Base-by-base conservation (phyloP, 441 rosid genomes). In the Adansonia madagascariensis region DNA sequence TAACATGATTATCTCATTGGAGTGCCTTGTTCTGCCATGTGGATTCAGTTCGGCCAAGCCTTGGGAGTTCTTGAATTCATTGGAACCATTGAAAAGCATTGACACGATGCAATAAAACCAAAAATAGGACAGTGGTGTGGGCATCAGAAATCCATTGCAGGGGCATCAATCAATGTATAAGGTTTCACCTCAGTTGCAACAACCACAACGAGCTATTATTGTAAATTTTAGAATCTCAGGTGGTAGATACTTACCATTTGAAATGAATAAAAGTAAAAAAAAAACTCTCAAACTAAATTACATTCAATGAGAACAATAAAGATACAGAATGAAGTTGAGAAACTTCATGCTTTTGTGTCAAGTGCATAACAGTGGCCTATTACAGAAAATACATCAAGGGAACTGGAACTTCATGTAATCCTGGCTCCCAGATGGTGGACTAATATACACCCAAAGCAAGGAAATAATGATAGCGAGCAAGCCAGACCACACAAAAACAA, bases 401-500 rank as follows among this genome's bases (percentile, higher is more conserved):
- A 92, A 89, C 73, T 92, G 89, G 77, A 90, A 89, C 84, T 84
- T 84, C 86, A 82, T 80, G 71, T 75, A 88, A 76, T 85, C 91
- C 76, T 87, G 87, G n/a, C 71, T 78, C 47, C 87, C 88, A 3
- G 86, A 64, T 31, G 91, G 90, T 71, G 91, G 93, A 80, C 77
- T 84, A n/a, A 90, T 85, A 62, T 83, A 84, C 67, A 86, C 85
- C 89, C 89, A 88, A 17, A 90, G 86, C 85, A 90, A 76, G 1
- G 91, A 88, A 70, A 90, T 76, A 49, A 84, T 81, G 73, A 85
- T 83, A 39, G 91, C 83, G 47, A 90, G 76, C 81, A 88, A 78
- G n/a, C 89, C 93, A 0, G 91, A 87, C 93, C 91, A 90, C 9
- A 90, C 87, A 47, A 81, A 89, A 18, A 91, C 86, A 55, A 91